These are phyloP conservation scores for Epichloe scottii DNA, from an alignment of 2,329 filamentous ascomycete genomes.

Conservation along the genomic window DNA sequence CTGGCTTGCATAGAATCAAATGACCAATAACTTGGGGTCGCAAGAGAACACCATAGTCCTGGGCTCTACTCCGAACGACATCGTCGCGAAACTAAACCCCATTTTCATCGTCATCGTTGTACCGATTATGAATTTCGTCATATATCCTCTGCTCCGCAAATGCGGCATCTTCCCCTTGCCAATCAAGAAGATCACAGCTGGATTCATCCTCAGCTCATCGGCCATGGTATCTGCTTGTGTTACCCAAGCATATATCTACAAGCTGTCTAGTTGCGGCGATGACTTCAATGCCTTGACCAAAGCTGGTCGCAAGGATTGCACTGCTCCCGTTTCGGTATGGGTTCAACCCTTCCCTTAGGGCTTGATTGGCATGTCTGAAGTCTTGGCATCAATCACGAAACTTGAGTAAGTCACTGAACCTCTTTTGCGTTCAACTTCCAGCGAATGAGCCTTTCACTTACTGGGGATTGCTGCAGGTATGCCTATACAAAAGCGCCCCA, in stretches of 20 bases:
- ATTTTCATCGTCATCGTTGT: slow-evolving; percentile 64
- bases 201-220: slow-evolving; percentile 50
- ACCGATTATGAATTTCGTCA: slow-evolving; percentile 51
- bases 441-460: neutral
- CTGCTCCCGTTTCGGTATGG: slow-evolving; percentile 50
- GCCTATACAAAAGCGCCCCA: slow-evolving; percentile 64
- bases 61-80: slow-evolving; percentile 63
- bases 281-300: slow-evolving; percentile 17
- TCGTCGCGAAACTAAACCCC: slow-evolving; percentile 63
- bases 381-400: slow-evolving; percentile 39
- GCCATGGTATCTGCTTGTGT: slow-evolving; percentile 46
- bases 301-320: slow-evolving; percentile 25
- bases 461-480: slow-evolving; percentile 25
- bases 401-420: slow-evolving; percentile 33
- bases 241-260: slow-evolving; percentile 50
- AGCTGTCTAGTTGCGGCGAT: slow-evolving; percentile 44
- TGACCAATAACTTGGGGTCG: slow-evolving; percentile 46
- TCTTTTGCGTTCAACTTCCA: neutral
- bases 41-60: slow-evolving; percentile 55
- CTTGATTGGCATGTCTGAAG: slow-evolving; percentile 35
- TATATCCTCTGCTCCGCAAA: slow-evolving; percentile 57
- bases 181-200: slow-evolving; percentile 62
- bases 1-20: slow-evolving; percentile 39
- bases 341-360: slow-evolving; percentile 38
- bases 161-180: slow-evolving; percentile 55